Evolutionary conservation across 2,329 filamentous ascomycete species (phyloP), one percentile per base, ranked within the genome.

Genomic region (Plectosphaerella plurivora): DNA sequence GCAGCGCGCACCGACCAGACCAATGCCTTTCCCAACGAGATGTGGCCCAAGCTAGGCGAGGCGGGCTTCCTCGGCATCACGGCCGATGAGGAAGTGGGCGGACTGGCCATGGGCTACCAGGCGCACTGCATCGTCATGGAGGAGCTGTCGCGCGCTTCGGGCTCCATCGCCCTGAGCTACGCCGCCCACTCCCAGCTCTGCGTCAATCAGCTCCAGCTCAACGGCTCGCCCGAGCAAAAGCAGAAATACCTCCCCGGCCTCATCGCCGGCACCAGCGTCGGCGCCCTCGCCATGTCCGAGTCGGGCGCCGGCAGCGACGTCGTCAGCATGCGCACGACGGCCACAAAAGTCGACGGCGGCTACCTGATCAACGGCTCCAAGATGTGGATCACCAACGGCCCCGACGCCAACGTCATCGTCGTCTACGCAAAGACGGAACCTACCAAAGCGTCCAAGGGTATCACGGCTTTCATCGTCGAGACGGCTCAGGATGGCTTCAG

Each of bases 381-480:
- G 79, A 97, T 97, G 93, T 99, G 93, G 93, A 99, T 99, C 67
- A 99, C 93, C 56, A 99, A 99, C 71, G 90, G 93, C 5, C 93
- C 93, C 1, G 92, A 97, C 66, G 94, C 94, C n/a, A 83, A 96
- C 68, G 78, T 88, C 42, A 86, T 97, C 51, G 84, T 99, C 51
- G 91, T 99, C n/a, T 99, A 99, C 69, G 93, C 93, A 51, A 97
- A 97, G 77, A 97, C 93, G 1, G 81, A 86, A 53, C 92, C 92
- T 1, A 81, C 86, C 12, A 85, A 82, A 55, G 91, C 77, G 2
- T 90, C 87, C 58, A 96, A 93, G 73, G 94, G 94, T 52, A 96
- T 99, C 68, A 96, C 93, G 1, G 93, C 93, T 8, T 97, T 97
- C 73, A 79, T 99, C 35, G 89, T 97, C 39, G 87, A 95, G 60